These are phyloP conservation scores for Meredithiella fracta DNA, from an alignment of 2,329 filamentous ascomycete species.

Conservation along the genomic window DNA sequence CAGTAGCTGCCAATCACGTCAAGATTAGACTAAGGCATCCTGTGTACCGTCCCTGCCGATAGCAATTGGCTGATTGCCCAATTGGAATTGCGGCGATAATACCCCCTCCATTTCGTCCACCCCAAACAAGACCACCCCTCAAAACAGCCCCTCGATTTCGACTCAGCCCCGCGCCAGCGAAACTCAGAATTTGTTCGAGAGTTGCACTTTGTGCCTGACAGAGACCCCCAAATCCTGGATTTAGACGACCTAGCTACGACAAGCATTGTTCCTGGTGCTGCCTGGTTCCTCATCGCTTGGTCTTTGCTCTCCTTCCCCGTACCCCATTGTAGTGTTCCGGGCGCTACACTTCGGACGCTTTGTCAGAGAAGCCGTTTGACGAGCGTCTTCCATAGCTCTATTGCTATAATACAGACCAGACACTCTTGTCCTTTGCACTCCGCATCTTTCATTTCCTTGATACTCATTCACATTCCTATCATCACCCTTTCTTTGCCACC, in stretches of 20 bases:
- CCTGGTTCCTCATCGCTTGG: background rate
- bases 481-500: too few relatives aligned
- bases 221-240: background rate
- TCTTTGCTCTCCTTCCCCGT: background rate
- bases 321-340: background rate
- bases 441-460: background rate
- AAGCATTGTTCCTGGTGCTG: constrained; percentile 10
- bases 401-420: background rate
- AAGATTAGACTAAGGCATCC: too few relatives aligned
- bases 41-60: too few relatives aligned
- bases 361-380: background rate
- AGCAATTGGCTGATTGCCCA: background rate
- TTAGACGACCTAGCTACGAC: constrained; percentile 1
- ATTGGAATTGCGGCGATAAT: background rate
- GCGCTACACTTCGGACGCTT: background rate
- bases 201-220: background rate
- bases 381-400: background rate
- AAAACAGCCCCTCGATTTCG: constrained; percentile 14
- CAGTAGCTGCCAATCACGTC: too few relatives aligned
- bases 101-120: constrained; percentile 1
- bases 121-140: constrained; percentile 4
- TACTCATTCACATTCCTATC: background rate
- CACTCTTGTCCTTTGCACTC: background rate
- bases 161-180: constrained; percentile 15
- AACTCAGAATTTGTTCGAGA: background rate